Evolutionary conservation across 805 yeast genomes (phyloP).

Genomic region (Candida coleopterorum): DNA sequence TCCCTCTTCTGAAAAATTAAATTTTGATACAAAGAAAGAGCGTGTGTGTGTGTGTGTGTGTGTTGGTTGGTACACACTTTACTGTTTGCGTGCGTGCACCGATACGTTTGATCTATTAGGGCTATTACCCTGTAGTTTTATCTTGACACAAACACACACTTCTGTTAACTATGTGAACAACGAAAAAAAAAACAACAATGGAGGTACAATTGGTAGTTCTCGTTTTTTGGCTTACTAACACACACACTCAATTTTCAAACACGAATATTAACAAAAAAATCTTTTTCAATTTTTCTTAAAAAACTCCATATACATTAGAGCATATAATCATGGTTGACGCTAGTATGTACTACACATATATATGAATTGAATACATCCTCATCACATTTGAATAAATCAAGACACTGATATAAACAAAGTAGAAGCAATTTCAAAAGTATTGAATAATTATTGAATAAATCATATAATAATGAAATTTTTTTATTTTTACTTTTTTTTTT

Average conservation of each 20-base stretch:
- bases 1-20: not conserved
- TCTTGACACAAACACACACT: not conserved
- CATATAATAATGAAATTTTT: not conserved
- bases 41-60: not conserved
- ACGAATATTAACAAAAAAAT: slow-evolving; percentile 2
- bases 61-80: too few species aligned
- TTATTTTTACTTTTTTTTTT: slow-evolving; percentile 7
- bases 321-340: slow-evolving; percentile 5
- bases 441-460: not conserved
- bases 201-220: not conserved
- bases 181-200: not conserved
- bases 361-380: too few species aligned
- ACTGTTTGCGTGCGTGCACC: not conserved
- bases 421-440: too few species aligned
- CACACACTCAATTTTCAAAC: too few species aligned
- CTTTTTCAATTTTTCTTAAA: slow-evolving; percentile 4
- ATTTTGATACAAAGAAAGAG: not conserved
- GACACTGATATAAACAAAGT: too few species aligned
- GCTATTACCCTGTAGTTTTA: not conserved
- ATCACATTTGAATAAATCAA: too few species aligned
- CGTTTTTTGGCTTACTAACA: not conserved
- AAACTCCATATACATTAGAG: not conserved
- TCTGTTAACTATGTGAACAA: not conserved
- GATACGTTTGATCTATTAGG: not conserved
- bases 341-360: too few species aligned